phyloP scores from a whole-genome alignment of 495 filamentous ascomycete species.

The Friedmanniomyces simplex region DNA sequence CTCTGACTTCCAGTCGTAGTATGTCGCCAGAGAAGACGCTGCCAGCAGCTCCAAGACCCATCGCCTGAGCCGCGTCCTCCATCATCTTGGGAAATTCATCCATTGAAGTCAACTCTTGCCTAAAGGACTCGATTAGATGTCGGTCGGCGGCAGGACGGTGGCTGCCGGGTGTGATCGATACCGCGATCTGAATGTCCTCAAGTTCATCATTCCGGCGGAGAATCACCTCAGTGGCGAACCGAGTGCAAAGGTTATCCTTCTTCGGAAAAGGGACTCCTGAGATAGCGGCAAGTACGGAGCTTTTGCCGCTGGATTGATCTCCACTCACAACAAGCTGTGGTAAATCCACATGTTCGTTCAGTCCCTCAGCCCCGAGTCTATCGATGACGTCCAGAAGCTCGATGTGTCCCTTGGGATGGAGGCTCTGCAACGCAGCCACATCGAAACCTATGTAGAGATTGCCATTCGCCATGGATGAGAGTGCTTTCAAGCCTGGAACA shows the following conservation, averaged over 20 bases:
- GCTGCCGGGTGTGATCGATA: background rate
- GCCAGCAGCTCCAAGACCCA: background rate
- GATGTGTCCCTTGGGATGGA: background rate
- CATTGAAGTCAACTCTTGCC: too few relatives aligned
- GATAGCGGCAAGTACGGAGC: slow-evolving; percentile 23
- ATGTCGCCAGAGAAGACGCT: slow-evolving; percentile 44
- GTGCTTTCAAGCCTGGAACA: too few relatives aligned
- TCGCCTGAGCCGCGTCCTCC: too few relatives aligned
- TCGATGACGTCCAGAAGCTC: background rate
- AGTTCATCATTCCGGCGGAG: slow-evolving; percentile 27
- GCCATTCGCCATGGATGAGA: too few relatives aligned
- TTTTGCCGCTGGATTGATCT: background rate
- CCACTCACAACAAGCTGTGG: background rate
- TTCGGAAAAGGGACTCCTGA: slow-evolving; percentile 57
- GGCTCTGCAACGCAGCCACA: too few relatives aligned
- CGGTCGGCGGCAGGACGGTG: background rate
- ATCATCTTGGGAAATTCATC: too few relatives aligned
- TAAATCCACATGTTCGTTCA: background rate
- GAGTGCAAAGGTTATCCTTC: slow-evolving; percentile 52
- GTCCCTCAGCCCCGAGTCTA: background rate
- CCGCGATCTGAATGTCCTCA: background rate
- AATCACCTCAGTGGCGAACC: slow-evolving; percentile 58
- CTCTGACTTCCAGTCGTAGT: slow-evolving; percentile 47
- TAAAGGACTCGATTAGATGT: too few relatives aligned
- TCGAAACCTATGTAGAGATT: too few relatives aligned